phyloP scores from a whole-genome alignment of 2,329 filamentous ascomycete genomes.

The Coleophoma crateriformis region DNA sequence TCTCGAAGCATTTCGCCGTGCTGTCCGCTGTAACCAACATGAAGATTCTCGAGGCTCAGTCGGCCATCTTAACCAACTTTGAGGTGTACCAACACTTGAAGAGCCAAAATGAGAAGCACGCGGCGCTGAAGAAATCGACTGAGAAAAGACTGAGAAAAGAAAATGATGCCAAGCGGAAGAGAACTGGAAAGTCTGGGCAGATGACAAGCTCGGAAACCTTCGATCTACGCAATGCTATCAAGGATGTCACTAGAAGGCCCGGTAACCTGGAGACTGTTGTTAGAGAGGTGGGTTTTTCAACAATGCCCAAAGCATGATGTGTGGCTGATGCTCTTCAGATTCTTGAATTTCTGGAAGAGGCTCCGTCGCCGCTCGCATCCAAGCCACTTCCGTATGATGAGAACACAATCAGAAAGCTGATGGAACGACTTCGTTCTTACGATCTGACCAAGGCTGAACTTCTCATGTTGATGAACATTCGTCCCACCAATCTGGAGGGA shows the following conservation, averaged over 20 bases:
- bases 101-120: conserved; percentile 37
- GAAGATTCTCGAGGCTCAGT: conserved; percentile 69
- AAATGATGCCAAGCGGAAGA: conserved; percentile 6
- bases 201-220: conserved; percentile 9
- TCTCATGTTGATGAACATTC: conserved; percentile 62
- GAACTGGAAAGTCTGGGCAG: conserved; percentile 1
- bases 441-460: conserved; percentile 63
- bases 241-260: conserved; percentile 32
- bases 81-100: conserved; percentile 65
- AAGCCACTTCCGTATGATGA: conserved; percentile 37
- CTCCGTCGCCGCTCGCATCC: conserved; percentile 45
- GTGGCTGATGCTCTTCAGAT: conserved; percentile 37
- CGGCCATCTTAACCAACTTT: conserved; percentile 64
- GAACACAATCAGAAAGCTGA: conserved; percentile 45
- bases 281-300: conserved; percentile 48
- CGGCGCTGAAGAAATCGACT: conserved; percentile 24
- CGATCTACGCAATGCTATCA: conserved; percentile 8
- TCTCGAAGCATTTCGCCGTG: too few relatives aligned
- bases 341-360: conserved; percentile 52
- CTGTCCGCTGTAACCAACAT: conserved; percentile 28
- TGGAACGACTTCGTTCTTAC: conserved; percentile 49
- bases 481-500: conserved; percentile 49
- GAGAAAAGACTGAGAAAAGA: conserved; percentile 30
- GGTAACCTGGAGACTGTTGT: conserved; percentile 56
- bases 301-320: conserved; percentile 1